Evolutionary conservation across 2,329 filamentous ascomycete genomes (phyloP), one percentile per base, ranked within the genome.

Genomic region (Corinectria fuckeliana): DNA sequence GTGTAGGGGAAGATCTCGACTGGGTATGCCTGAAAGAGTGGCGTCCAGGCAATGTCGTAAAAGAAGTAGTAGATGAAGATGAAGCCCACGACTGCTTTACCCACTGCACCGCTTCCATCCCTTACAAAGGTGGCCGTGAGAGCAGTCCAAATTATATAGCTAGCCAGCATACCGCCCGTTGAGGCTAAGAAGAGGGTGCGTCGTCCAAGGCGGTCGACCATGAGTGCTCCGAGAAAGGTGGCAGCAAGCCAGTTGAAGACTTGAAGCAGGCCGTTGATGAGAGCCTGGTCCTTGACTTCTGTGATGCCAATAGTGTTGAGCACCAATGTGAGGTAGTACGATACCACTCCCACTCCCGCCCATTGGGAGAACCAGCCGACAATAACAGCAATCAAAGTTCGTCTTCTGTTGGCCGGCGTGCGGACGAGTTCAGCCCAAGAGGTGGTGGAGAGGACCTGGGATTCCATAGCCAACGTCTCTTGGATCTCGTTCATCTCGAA

Each of bases 131-230:
- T 54, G 1, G 73, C 68, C 4, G 72, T 75, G 0, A 75, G 73
- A 5, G 70, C 72, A 4, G 70, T 66, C 39, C 67, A 72, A 50
- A 72, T 75, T 6, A 68, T 64, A 30, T 72, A 74, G 23, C 67
- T 64, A 11, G 69, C 65, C 41, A 71, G 71, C 65, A 78, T 76
- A n/a, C 74, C 72, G 1, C 66, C 56, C 0, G 74, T 75, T 10
- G 75, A 74, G 10, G 70, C 64, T 13, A 78, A 68, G 20, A 78
- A 64, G 66, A 78, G 75, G 51, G 74, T 74, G 1, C 76, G 75
- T 26, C 77, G 76, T 2, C 76, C 76, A 2, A 78, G 68, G 1
- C 75, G 63, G 57, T 78, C 76, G 26, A 78, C 75, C 44, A 78
- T 69, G 3, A 75, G 70, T 5, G 76, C 75, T 3, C 75, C 75